A percentile compares a stretch with the other conserved stretches of the same genome.
phyloP scores from a whole-genome alignment of 495 filamentous ascomycete genomes.

The Amorphotheca resinae region DNA sequence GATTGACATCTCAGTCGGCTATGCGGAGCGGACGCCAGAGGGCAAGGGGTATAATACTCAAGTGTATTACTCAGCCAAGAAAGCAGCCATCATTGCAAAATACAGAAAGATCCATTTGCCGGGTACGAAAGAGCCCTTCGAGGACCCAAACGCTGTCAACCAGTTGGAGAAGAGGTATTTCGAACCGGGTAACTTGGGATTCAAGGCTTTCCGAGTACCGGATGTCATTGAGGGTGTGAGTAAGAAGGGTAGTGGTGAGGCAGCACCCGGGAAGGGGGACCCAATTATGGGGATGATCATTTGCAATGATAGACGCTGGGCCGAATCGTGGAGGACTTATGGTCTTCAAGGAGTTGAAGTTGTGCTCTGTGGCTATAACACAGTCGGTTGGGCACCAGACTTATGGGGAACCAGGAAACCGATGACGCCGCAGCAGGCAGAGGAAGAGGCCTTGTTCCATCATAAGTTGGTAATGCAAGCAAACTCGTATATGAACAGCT shows the following conservation, averaged over 20 bases:
- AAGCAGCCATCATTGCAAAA: constrained; percentile 28
- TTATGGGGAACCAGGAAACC: constrained; percentile 30
- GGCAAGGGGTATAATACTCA: constrained; percentile 31
- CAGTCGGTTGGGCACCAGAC: constrained; percentile 30
- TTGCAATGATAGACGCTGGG: constrained; percentile 39
- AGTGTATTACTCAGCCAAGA: constrained; percentile 33
- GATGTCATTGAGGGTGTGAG: constrained; percentile 22
- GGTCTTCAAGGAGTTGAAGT: constrained; percentile 36
- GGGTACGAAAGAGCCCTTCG: constrained; percentile 33
- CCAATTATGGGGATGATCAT: constrained; percentile 40
- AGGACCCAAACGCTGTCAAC: constrained; percentile 30
- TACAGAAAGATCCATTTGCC: constrained; percentile 41
- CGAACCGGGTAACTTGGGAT: constrained; percentile 33
- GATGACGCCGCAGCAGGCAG: constrained; percentile 28
- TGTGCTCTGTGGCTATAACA: constrained; percentile 37
- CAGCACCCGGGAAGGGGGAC: constrained; percentile 26
- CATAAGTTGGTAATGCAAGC: constrained; percentile 33
- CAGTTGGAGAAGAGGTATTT: constrained; percentile 42
- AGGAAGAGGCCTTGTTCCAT: constrained; percentile 31
- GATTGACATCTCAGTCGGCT: constrained; percentile 36
- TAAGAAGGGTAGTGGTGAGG: constrained; percentile 11
- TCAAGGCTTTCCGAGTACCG: constrained; percentile 34
- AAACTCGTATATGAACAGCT: constrained; percentile 36
- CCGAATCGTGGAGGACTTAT: constrained; percentile 33
- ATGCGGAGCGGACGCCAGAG: constrained; percentile 27